Percentiles rank a stretch among this genome's conserved stretches.
Evolutionary conservation across 2,329 filamentous ascomycete species (phyloP).

Genomic region (Colletotrichum abscissum): DNA sequence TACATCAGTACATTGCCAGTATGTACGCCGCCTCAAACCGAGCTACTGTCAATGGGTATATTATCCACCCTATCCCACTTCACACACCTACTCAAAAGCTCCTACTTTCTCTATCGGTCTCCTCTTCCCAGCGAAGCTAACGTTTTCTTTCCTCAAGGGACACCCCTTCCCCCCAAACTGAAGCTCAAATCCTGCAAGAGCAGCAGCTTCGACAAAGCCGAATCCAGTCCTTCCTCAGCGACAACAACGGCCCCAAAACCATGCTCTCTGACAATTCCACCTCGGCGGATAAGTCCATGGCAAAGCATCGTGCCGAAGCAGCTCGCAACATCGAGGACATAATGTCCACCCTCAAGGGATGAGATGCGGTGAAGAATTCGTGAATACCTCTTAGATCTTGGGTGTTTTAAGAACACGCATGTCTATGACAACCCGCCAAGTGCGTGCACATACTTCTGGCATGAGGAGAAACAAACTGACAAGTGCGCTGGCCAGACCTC

Average conservation of each 20-base stretch:
- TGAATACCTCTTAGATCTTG: not conserved
- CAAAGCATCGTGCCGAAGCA: not conserved
- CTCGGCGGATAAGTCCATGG: not conserved
- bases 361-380: not conserved
- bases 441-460: not conserved
- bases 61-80: too few relatives aligned
- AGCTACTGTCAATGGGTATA: too few relatives aligned
- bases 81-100: too few relatives aligned
- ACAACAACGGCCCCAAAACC: not conserved
- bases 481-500: not conserved
- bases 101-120: too few relatives aligned
- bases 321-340: not conserved
- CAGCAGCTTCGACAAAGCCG: not conserved
- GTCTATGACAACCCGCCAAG: not conserved
- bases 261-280: not conserved
- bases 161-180: fast-evolving
- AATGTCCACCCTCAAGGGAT: not conserved
- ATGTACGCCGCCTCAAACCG: too few relatives aligned
- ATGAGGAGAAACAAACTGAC: not conserved
- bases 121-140: not conserved
- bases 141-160: fast-evolving
- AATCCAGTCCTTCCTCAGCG: not conserved
- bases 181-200: fast-evolving
- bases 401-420: not conserved
- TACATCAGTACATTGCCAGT: too few relatives aligned